A percentile compares a stretch with the other conserved stretches of the same genome.
Conservation (phyloP, 495 filamentous ascomycete genomes). For the Podospora tetraspora region DNA sequence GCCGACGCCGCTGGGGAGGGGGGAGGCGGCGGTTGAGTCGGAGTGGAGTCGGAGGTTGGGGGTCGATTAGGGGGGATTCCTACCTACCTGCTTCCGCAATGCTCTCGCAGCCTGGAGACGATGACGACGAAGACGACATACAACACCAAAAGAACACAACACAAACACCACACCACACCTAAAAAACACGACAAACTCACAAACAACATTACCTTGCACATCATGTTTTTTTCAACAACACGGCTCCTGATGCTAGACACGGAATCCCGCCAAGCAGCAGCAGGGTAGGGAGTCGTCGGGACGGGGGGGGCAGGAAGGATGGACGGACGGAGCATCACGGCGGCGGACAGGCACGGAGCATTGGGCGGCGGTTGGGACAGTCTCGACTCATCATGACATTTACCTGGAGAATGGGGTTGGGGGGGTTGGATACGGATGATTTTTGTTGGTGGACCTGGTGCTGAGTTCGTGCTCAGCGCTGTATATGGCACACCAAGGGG, state of each 20-base stretch:
- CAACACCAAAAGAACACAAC: not conserved
- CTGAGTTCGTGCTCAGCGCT: too few relatives aligned
- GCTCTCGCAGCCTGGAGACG: not conserved
- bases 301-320: not conserved
- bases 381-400: not conserved
- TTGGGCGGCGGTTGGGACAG: not conserved
- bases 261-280: not conserved
- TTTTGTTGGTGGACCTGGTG: not conserved
- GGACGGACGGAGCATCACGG: not conserved
- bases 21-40: not conserved
- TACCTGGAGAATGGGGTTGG: not conserved
- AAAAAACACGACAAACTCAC: not conserved
- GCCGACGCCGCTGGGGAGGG: not conserved
- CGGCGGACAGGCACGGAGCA: not conserved
- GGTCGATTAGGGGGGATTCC: slow-evolving; percentile 26
- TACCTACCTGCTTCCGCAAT: not conserved
- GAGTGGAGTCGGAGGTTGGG: slow-evolving; percentile 30
- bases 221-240: not conserved
- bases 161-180: not conserved
- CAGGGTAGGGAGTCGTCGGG: not conserved
- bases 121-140: not conserved
- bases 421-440: not conserved
- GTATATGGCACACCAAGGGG: too few relatives aligned
- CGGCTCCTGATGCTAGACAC: not conserved
- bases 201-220: not conserved